Base-by-base conservation (phyloP, 768 basidiomycete genomes). In the Mycena rosella region DNA sequence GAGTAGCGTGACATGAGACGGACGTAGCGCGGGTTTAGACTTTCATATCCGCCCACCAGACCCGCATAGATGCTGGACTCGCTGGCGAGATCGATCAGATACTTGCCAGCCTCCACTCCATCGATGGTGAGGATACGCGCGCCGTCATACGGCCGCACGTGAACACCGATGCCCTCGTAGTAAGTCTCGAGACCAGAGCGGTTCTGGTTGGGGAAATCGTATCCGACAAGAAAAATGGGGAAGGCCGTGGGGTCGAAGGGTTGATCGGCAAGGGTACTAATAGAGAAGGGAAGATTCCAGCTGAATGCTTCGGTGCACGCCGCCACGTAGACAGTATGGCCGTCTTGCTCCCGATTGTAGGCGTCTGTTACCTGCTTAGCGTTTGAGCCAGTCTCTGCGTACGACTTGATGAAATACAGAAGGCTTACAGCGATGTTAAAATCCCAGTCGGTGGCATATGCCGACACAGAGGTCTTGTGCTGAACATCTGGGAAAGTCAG, bases 231-330 rank as follows among this genome's bases (percentile, higher is more conserved):
- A 38, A 72, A 69, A 10, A 45, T 57, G 7, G 68, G 68, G 52
- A 58, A 53, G 36, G 68, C 65, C 9, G 61, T 36, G 42, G 8
- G 38, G 51, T 61, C 68, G 61, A 56, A 56, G 24, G 71, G 68
- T 4, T 63, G 60, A 1, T 60, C 32, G 17, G 71, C 71, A 6
- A 72, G 61, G 10, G 65, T 69, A 30, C 59, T 55, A 18, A 72
- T 67, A 8, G 71, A 72, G 57, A 72, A 72, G 20, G 71, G 71
- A 40, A 72, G 68, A 32, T 72, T 72, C 45, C 54, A 72, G 49
- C 65, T 72, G 56, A 69, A 72, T 0, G 65, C 60, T 48, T 54
- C 51, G 47, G 65, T 60, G 48, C 71, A 72, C 2, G 55, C 68
- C 2, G 71, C 60, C 18, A 52, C 56, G 60, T 58, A 72, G 30